phyloP scores from a whole-genome alignment of 106 monocot species.

The Dioscorea alata region DNA sequence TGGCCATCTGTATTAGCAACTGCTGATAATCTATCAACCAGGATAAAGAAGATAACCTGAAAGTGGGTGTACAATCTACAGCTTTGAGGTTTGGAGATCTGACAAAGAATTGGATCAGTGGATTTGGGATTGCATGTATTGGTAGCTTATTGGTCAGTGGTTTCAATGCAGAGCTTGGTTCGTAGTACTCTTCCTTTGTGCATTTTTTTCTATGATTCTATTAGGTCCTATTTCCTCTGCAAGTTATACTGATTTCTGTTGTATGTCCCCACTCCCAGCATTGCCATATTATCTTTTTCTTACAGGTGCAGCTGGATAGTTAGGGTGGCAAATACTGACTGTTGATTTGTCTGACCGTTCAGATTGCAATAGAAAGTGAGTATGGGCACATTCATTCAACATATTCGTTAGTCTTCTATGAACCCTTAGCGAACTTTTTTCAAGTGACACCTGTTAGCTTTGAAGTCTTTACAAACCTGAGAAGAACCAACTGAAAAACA shows the following conservation, averaged over 20 bases:
- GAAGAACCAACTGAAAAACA: too few species aligned
- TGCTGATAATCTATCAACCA: conserved; percentile 17
- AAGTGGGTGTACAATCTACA: conserved; percentile 93
- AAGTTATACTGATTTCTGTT: background rate
- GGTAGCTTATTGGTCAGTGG: conserved; percentile 63
- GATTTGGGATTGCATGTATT: conserved; percentile 75
- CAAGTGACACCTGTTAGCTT: too few species aligned
- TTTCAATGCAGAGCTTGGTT: conserved; percentile 89
- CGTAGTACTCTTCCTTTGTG: background rate
- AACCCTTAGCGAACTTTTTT: too few species aligned
- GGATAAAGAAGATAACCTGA: conserved; percentile 97
- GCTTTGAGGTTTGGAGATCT: conserved; percentile 82
- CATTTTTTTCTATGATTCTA: background rate
- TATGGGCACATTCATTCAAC: background rate
- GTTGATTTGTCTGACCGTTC: conserved; percentile 71
- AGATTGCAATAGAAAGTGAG: conserved; percentile 94
- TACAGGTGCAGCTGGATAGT: conserved; percentile 54
- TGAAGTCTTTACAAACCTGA: too few species aligned
- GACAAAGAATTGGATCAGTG: conserved; percentile 73
- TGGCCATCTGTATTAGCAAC: background rate
- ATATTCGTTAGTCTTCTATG: too few species aligned
- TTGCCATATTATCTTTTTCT: conserved; percentile 84
- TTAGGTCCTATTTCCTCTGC: background rate
- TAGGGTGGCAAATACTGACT: conserved; percentile 83
- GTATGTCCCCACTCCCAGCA: conserved; percentile 30